Evolutionary conservation across 495 filamentous ascomycete genomes (phyloP), one percentile per base, ranked within the genome.

Genomic region (Penicillium simplicissimum): DNA sequence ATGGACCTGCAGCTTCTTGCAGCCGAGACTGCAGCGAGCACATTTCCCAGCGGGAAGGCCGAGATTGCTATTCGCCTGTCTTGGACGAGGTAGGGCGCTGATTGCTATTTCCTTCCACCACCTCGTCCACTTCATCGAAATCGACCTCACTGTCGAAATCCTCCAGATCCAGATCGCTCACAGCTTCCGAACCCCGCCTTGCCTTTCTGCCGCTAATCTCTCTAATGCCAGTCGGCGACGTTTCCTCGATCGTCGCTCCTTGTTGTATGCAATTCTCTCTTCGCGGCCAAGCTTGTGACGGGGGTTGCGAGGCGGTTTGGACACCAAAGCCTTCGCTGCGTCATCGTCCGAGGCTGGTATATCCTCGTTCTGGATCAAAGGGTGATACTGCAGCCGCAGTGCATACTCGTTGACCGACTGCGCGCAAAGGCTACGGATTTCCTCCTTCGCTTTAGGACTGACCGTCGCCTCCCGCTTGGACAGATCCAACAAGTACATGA

Each of bases 401-500:
- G 76, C 74, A 62, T 62, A 75, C 37, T 71, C 61, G 56, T 75
- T 67, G 45, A 62, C 60, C 7, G 73, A 74, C 34, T 53, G 36
- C 1, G 62, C 13, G 52, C 74, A 76, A 8, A 74, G 51, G n/a
- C 62, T 55, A 8, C 71, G 69, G 21, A 80, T 77, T 33, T 73
- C 69, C 13, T 37, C 21, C 19, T 61, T 63, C 4, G 67, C 65
- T 7, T 70, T 64, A n/a, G 66, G 54, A 35, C 66, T 67, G 38
- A 71, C 57, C 2, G 25, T 25, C 21, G 62, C 66, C 0, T 68
- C 68, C 17, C 74, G 73, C 33, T 71, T 67, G 10, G 67, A 35
- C 36, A 80, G 59, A 57, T 81, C 77, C 37, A 72, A 57, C 48
- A 76, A 69, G 59, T 81, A 81, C 68, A 74, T 71, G 59, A 69